A percentile compares a stretch with the other conserved stretches of the same genome.
Evolutionary conservation across 371 early-diverging fungal species (phyloP).

Genomic region (Basidiobolus meristosporus): DNA sequence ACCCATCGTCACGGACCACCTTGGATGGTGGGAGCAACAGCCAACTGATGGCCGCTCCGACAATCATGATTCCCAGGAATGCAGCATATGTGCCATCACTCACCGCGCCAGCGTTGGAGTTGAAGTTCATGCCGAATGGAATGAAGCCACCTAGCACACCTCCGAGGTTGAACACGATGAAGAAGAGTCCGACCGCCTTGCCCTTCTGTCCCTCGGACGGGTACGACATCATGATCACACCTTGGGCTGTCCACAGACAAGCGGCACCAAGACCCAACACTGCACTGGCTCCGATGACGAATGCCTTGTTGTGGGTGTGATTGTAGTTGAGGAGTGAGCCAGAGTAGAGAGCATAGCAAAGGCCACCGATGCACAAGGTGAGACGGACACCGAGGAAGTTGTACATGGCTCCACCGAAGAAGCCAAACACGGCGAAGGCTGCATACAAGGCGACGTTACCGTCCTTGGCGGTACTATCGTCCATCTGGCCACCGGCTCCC

Average conservation of each 20-base stretch:
- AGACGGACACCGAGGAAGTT: conserved; percentile 30
- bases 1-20: conserved; percentile 41
- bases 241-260: conserved; percentile 54
- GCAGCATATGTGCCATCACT: conserved; percentile 29
- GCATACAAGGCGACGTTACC: conserved; percentile 49
- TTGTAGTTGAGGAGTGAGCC: conserved; percentile 30
- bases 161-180: conserved; percentile 57
- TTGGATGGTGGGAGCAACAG: conserved; percentile 28
- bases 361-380: conserved; percentile 26
- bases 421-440: conserved; percentile 45
- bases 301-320: conserved; percentile 14
- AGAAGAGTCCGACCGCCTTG: conserved; percentile 54
- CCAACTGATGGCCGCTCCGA: conserved; percentile 29
- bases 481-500: conserved; percentile 47
- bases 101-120: conserved; percentile 14
- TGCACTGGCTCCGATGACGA: conserved; percentile 34
- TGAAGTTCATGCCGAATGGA: conserved; percentile 37
- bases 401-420: conserved; percentile 36
- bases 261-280: conserved; percentile 44
- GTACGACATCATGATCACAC: conserved; percentile 66
- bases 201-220: conserved; percentile 58
- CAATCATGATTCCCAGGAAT: conserved; percentile 39
- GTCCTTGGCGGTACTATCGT: conserved; percentile 33
- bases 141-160: conserved; percentile 50
- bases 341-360: conserved; percentile 29